Conservation (phyloP, 2,329 filamentous ascomycete genomes). For the Verticillium isaacii region DNA sequence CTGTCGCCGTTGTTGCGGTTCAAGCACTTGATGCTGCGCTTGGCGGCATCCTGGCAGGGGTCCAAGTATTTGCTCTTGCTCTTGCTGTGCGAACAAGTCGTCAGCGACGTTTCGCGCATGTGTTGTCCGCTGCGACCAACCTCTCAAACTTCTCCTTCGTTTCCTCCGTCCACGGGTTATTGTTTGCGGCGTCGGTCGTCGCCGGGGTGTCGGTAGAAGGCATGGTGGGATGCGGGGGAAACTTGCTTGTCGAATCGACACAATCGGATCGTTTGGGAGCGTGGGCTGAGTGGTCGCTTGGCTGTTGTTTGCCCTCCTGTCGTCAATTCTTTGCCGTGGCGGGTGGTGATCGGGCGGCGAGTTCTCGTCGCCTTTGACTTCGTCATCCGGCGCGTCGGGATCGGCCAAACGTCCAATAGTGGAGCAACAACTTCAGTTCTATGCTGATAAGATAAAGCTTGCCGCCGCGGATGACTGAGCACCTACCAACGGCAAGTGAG, state of each 20-base stretch:
- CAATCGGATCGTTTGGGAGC: not conserved
- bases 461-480: not conserved
- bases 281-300: not conserved
- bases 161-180: constrained; percentile 51
- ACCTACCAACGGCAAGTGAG: too few species aligned
- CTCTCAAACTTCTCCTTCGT: constrained; percentile 60
- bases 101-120: not conserved
- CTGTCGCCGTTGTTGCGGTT: constrained; percentile 83
- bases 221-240: not conserved
- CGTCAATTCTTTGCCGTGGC: not conserved
- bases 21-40: constrained; percentile 80
- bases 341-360: not conserved
- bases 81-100: constrained; percentile 56
- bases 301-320: not conserved
- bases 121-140: constrained; percentile 29
- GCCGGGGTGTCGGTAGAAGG: not conserved
- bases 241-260: not conserved
- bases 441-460: not conserved
- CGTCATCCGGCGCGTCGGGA: not conserved
- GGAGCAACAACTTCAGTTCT: not conserved
- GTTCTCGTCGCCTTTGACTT: not conserved
- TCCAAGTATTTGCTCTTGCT: constrained; percentile 86
- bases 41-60: constrained; percentile 89
- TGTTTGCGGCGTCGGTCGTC: not conserved
- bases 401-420: not conserved